Evolutionary conservation across 257 asterid species (phyloP).

Genomic region (Solanum habrochaites): DNA sequence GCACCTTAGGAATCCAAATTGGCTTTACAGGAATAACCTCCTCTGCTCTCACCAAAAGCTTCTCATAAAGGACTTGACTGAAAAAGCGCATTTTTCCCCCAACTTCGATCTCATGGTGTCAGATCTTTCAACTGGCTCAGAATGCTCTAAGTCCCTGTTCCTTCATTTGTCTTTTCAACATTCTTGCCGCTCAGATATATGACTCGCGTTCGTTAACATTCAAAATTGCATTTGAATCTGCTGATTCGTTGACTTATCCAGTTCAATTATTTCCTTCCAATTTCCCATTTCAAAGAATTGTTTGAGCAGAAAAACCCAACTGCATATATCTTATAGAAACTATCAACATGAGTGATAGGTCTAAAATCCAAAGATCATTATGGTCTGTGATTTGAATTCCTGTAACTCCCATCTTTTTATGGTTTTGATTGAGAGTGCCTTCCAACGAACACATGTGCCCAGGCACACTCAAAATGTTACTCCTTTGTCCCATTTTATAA

Average conservation of each 20-base stretch:
- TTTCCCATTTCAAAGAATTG: not conserved
- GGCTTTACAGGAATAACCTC: not conserved
- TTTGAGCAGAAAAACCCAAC: not conserved
- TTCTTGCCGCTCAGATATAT: not conserved
- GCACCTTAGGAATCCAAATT: not conserved
- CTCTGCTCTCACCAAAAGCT: not conserved
- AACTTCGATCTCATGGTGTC: not conserved
- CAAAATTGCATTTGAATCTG: not conserved
- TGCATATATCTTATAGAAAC: not conserved
- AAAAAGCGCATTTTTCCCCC: not conserved
- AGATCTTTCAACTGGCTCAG: not conserved
- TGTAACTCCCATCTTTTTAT: not conserved
- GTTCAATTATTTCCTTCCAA: not conserved
- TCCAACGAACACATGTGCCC: not conserved
- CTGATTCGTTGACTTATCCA: not conserved
- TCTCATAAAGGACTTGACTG: not conserved
- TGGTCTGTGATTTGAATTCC: not conserved
- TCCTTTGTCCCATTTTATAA: not conserved
- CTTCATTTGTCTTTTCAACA: not conserved
- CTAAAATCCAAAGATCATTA: not conserved
- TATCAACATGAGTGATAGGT: not conserved
- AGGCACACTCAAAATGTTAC: not conserved
- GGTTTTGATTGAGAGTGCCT: not conserved
- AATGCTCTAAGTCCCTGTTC: not conserved
- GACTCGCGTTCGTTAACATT: not conserved